A percentile compares a stretch with the other conserved stretches of the same genome.
Evolutionary conservation across 140 eudicot species (phyloP).

Genomic region (Ambrosia hybrid): DNA sequence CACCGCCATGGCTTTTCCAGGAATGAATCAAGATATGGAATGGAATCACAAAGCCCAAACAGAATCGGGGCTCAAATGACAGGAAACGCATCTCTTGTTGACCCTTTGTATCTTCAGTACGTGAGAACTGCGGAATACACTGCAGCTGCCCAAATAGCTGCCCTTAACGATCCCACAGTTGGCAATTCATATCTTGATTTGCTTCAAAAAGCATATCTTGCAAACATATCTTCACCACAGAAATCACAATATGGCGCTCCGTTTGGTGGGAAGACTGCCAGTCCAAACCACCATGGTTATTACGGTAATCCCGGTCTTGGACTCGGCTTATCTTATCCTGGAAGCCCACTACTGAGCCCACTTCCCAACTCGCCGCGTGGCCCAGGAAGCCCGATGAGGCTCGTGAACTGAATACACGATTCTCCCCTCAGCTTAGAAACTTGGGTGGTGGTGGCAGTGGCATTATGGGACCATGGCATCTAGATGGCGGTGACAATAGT

Average conservation of each 20-base stretch:
- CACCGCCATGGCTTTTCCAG: constrained; percentile 69
- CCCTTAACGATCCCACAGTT: constrained; percentile 56
- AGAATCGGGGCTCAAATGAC: constrained; percentile 60
- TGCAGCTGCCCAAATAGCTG: constrained; percentile 69
- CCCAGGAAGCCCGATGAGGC: constrained; percentile 93
- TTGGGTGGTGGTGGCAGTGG: constrained; percentile 53
- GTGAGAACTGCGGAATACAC: constrained; percentile 72
- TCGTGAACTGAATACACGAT: constrained; percentile 63
- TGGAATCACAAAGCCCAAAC: constrained; percentile 52
- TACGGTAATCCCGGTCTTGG: constrained; percentile 82
- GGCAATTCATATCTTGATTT: constrained; percentile 62
- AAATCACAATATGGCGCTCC: constrained; percentile 72
- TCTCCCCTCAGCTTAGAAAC: constrained; percentile 67
- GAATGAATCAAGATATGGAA: constrained; percentile 63
- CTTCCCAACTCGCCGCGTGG: constrained; percentile 79
- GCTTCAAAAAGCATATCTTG: constrained; percentile 87
- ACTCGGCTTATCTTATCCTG: constrained; percentile 82
- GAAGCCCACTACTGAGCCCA: constrained; percentile 83
- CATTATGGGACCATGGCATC: constrained; percentile 82
- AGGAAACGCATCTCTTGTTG: constrained; percentile 57
- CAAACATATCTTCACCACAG: constrained; percentile 65
- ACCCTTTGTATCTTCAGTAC: constrained; percentile 85
- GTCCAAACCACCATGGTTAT: constrained; percentile 80
- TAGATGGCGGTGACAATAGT: constrained; percentile 60
- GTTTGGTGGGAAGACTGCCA: constrained; percentile 50